phyloP scores from a whole-genome alignment of 192 early-diverging fungal species.

The Lunasporangiospora selenospora region DNA sequence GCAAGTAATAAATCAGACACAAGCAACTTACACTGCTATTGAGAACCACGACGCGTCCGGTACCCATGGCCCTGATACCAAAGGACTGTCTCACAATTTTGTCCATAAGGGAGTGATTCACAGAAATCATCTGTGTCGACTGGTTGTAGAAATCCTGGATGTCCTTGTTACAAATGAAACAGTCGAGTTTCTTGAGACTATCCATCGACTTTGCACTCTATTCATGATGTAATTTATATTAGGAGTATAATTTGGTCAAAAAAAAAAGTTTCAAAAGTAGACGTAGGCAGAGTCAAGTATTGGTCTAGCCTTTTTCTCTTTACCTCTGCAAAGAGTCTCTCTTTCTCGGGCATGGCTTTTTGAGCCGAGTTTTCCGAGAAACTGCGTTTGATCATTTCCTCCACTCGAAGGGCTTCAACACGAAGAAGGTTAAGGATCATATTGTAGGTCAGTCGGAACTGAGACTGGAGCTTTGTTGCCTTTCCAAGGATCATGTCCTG shows the following conservation, averaged over 20 bases:
- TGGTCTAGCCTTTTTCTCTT: no score
- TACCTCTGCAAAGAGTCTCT: slow-evolving; percentile 72
- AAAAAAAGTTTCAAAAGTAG: no score
- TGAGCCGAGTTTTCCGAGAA: slow-evolving; percentile 95
- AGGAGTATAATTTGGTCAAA: not conserved
- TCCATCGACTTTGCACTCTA: slow-evolving; percentile 69
- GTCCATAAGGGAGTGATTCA: slow-evolving; percentile 64
- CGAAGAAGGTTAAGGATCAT: slow-evolving; percentile 98
- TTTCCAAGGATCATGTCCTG: slow-evolving; percentile 85
- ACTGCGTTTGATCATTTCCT: slow-evolving; percentile 98
- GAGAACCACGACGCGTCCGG: slow-evolving; percentile 81
- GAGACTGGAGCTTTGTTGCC: slow-evolving; percentile 90
- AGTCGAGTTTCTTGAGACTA: slow-evolving; percentile 69
- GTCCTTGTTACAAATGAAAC: slow-evolving; percentile 82
- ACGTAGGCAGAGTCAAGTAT: no score
- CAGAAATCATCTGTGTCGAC: slow-evolving; percentile 56
- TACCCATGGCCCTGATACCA: slow-evolving; percentile 67
- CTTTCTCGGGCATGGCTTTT: slow-evolving; percentile 84
- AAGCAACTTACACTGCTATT: slow-evolving; percentile 61
- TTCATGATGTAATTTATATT: not conserved
- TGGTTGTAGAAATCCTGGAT: slow-evolving; percentile 76
- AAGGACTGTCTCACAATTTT: slow-evolving; percentile 61
- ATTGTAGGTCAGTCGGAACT: slow-evolving; percentile 97
- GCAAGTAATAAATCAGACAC: no score
- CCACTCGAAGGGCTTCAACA: slow-evolving; percentile 93